phyloP scores from a whole-genome alignment of 768 basidiomycete species.

The Paxillus rubicundulus region DNA sequence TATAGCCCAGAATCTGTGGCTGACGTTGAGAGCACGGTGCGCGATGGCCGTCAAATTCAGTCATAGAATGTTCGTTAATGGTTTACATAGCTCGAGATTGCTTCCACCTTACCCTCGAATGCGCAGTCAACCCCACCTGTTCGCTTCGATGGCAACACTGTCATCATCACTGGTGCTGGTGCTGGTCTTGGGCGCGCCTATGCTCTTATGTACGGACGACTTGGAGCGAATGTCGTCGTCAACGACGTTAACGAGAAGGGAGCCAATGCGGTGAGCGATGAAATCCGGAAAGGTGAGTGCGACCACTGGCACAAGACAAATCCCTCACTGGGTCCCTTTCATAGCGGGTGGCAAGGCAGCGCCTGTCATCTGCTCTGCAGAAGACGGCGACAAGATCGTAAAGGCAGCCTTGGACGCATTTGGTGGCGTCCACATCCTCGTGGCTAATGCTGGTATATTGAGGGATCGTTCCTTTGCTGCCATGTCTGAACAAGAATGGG shows the following conservation, averaged over 20 bases:
- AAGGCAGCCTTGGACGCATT: slow-evolving; percentile 85
- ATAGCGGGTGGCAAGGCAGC: slow-evolving; percentile 87
- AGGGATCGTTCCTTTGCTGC: slow-evolving; percentile 90
- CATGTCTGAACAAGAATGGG: slow-evolving; percentile 94
- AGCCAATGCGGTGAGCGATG: slow-evolving; percentile 81
- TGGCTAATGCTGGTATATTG: slow-evolving; percentile 92
- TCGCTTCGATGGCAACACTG: slow-evolving; percentile 85
- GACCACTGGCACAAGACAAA: neutral
- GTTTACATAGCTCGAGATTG: slow-evolving; percentile 53
- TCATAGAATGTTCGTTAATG: neutral
- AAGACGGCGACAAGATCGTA: slow-evolving; percentile 89
- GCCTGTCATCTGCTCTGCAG: slow-evolving; percentile 80
- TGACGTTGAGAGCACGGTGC: slow-evolving; percentile 61
- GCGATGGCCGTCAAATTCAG: slow-evolving; percentile 1
- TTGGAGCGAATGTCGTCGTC: slow-evolving; percentile 96
- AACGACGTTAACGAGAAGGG: slow-evolving; percentile 92
- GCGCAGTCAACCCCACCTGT: slow-evolving; percentile 65
- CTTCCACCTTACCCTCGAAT: slow-evolving; percentile 66
- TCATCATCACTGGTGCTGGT: slow-evolving; percentile 92
- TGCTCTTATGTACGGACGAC: slow-evolving; percentile 84
- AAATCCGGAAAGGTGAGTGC: slow-evolving; percentile 69
- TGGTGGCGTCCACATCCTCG: slow-evolving; percentile 81
- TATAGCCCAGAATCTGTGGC: slow-evolving; percentile 60
- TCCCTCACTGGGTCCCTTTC: neutral
- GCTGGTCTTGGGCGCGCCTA: slow-evolving; percentile 92